These are phyloP conservation scores for Rhizopogon vulgaris DNA, from an alignment of 768 basidiomycete species.

Conservation along the genomic window DNA sequence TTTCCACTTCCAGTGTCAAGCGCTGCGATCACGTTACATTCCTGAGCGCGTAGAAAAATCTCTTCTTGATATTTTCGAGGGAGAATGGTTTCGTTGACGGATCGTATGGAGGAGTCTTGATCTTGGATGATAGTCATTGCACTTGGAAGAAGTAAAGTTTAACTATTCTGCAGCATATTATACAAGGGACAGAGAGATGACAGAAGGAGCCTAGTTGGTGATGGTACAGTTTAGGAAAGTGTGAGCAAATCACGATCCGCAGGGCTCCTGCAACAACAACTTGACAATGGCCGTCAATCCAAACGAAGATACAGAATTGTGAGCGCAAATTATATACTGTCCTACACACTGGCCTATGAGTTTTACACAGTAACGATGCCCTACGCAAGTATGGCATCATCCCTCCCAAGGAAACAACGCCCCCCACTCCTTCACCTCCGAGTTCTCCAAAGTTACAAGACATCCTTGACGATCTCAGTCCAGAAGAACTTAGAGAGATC, in stretches of 20 bases:
- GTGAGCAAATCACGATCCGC: no score
- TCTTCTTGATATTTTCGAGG: conserved; percentile 52
- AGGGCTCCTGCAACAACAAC: background rate
- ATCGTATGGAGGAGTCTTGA: conserved; percentile 2
- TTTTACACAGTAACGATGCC: conserved; percentile 73
- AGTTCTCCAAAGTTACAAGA: conserved; percentile 68
- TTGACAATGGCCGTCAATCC: conserved; percentile 62
- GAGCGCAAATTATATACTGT: conserved; percentile 23
- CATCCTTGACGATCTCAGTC: conserved; percentile 55
- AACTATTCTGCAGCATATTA: background rate
- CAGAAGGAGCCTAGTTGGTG: background rate
- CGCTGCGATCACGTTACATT: conserved; percentile 51
- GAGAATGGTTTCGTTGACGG: conserved; percentile 32
- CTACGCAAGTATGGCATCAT: conserved; percentile 90
- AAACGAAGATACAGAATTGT: conserved; percentile 97
- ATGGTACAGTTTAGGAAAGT: background rate
- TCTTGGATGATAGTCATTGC: conserved; percentile 1
- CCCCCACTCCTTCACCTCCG: conserved; percentile 76
- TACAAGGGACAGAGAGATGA: background rate
- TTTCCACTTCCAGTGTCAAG: conserved; percentile 59
- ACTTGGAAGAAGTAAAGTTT: background rate
- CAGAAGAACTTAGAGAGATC: conserved; percentile 59
- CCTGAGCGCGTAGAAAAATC: conserved; percentile 45
- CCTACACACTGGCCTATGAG: background rate
- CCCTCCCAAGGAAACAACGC: conserved; percentile 63